Evolutionary conservation across 2,329 filamentous ascomycete genomes (phyloP).

Genomic region (Ophiostoma tasmaniense): DNA sequence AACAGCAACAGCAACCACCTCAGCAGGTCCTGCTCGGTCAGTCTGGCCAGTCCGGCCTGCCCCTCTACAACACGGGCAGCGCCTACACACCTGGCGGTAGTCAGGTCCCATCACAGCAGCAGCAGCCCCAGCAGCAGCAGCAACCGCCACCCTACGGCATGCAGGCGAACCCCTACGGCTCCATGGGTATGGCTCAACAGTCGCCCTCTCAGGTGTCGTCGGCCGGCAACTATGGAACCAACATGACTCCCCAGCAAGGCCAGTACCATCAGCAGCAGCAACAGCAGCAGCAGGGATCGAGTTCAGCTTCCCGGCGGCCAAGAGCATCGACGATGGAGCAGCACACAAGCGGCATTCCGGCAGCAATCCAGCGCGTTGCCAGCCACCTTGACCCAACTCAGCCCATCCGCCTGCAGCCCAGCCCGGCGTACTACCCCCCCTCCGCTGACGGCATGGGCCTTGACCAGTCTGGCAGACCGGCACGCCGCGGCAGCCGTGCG

Average conservation of each 20-base stretch:
- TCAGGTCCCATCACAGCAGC: constrained; percentile 29
- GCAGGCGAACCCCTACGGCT: constrained; percentile 57
- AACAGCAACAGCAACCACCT: constrained; percentile 18
- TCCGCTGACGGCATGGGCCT: constrained; percentile 72
- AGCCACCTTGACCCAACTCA: constrained; percentile 92
- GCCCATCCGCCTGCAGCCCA: constrained; percentile 88
- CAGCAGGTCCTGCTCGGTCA: constrained; percentile 23
- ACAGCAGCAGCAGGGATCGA: constrained; percentile 59
- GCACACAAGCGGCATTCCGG: constrained; percentile 84
- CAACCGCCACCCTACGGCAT: constrained; percentile 51
- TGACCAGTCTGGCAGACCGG: constrained; percentile 47
- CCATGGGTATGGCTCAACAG: constrained; percentile 60
- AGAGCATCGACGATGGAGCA: constrained; percentile 95
- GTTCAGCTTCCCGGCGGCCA: constrained; percentile 69
- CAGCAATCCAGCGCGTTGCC: constrained; percentile 86
- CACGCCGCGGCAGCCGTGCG: constrained; percentile 67
- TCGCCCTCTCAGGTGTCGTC: constrained; percentile 57
- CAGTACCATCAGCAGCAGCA: constrained; percentile 46
- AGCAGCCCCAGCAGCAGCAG: constrained; percentile 51
- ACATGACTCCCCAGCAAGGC: constrained; percentile 29
- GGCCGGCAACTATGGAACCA: constrained; percentile 47
- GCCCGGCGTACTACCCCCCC: constrained; percentile 93
- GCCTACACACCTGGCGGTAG: constrained; percentile 60
- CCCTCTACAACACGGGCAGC: constrained; percentile 60
- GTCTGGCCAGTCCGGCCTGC: constrained; percentile 32